Evolutionary conservation across 768 basidiomycete species (phyloP), one percentile per base, ranked within the genome.

Genomic region (Vararia minispora): DNA sequence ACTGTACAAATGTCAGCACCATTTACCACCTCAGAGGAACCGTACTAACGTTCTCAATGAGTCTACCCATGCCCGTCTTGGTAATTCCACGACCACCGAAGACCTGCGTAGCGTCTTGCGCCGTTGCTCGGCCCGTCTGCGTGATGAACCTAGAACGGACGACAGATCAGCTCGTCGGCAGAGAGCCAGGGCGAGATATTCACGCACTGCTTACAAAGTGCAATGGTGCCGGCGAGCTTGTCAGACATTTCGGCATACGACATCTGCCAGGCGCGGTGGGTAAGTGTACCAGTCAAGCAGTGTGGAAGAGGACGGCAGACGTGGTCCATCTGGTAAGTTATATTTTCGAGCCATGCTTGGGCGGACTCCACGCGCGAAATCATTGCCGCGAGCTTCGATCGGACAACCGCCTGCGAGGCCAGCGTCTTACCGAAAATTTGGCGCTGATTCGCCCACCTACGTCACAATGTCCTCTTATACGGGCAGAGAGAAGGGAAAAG

Each of bases 291-390:
- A 27, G 22, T 30, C 21, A 34, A 24, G 28, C 25, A 50, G 54
- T 53, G 28, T 18, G 23, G 20, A 28, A 11, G 23, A 20, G 20
- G 24, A 33, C n/a, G 28, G 17, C 68, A 24, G 39, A 86, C 84
- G 52, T 88, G 78, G 54, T 82, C 87, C 89, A 94, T 92, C 57
- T 95, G 90, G 54, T 81, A 76, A 2, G 90, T 95, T 38, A 95
- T 65, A 16, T 67, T 72, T 65, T 98, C 92, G 9, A 91, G 71
- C 89, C 89, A 95, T 34, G 77, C 77, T 53, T 94, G 91, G 43
- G 67, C 76, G 14, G 69, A 72, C 61, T 98, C 91, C 28, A 91
- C 72, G 28, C 88, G 79, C 40, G 85, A 78, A 33, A 97, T 91
- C 88, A 97, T 95, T 33, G 61, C 58, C 16, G 85, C 87, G 30